Evolutionary conservation across 2,329 filamentous ascomycete genomes (phyloP).

Genomic region (Orbilia javanica): DNA sequence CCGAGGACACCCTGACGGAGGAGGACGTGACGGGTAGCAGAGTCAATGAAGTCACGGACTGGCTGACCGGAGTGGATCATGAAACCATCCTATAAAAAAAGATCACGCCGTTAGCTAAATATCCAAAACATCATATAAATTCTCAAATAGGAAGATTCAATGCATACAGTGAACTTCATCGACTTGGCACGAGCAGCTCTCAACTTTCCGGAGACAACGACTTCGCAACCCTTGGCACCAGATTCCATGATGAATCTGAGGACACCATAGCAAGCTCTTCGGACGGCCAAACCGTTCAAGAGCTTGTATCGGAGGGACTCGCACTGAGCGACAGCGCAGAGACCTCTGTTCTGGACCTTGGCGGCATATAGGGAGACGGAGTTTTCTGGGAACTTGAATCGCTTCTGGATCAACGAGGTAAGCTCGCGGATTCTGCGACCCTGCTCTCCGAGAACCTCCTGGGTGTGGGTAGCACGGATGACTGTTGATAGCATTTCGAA

Average conservation of each 20-base stretch:
- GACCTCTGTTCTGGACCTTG: constrained; percentile 99
- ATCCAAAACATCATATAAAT: constrained; percentile 21
- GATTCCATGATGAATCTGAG: constrained; percentile 99
- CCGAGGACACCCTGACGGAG: constrained; percentile 99
- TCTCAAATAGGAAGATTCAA: constrained; percentile 16
- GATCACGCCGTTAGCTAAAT: constrained; percentile 31
- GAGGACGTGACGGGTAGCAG: constrained; percentile 97
- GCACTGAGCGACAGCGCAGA: constrained; percentile 99
- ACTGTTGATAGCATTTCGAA: constrained; percentile 68
- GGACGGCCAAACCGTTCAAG: constrained; percentile 98
- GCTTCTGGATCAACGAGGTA: constrained; percentile 99
- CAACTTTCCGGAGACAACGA: constrained; percentile 99
- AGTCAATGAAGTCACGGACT: constrained; percentile 99
- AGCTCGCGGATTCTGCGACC: constrained; percentile 99
- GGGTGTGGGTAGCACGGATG: constrained; percentile 99
- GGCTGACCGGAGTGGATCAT: constrained; percentile 99
- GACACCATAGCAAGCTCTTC: constrained; percentile 99
- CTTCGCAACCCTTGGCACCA: constrained; percentile 99
- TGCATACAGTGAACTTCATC: constrained; percentile 98
- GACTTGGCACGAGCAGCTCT: constrained; percentile 98
- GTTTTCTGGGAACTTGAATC: constrained; percentile 99
- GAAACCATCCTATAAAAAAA: constrained; percentile 80
- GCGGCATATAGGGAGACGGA: constrained; percentile 99
- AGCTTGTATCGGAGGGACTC: constrained; percentile 99
- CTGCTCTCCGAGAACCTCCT: constrained; percentile 99